These are phyloP conservation scores for Cladosporium sp. DNA, from an alignment of 2,329 filamentous ascomycete species.

Conservation along the genomic window DNA sequence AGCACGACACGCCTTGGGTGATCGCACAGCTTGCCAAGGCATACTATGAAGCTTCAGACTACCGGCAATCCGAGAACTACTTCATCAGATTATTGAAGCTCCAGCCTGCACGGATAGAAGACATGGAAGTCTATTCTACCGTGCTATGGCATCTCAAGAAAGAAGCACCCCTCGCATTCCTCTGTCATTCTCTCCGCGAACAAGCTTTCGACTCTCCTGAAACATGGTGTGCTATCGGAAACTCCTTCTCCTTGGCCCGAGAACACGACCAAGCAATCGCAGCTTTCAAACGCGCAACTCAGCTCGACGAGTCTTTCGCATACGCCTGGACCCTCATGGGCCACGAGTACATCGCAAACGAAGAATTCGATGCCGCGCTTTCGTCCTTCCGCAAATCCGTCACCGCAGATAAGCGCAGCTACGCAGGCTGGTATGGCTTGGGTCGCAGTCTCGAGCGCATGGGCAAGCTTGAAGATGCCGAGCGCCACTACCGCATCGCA, in stretches of 20 bases:
- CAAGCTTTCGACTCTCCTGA: constrained; percentile 86
- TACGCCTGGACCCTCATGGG: constrained; percentile 96
- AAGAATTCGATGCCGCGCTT: constrained; percentile 95
- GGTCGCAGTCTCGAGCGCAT: constrained; percentile 64
- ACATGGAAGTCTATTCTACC: constrained; percentile 98
- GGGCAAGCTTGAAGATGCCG: constrained; percentile 69
- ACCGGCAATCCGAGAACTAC: constrained; percentile 81
- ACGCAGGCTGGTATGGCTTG: constrained; percentile 97
- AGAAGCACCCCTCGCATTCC: constrained; percentile 86
- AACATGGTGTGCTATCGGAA: constrained; percentile 93
- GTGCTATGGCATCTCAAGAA: constrained; percentile 98
- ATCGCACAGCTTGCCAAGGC: constrained; percentile 87
- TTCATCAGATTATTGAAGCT: constrained; percentile 79
- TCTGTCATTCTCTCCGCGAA: constrained; percentile 88
- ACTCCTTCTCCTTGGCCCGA: constrained; percentile 87
- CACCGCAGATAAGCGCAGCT: constrained; percentile 82
- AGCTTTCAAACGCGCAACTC: constrained; percentile 92
- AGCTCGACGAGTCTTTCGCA: constrained; percentile 85
- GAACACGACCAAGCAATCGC: constrained; percentile 93
- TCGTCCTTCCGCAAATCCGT: constrained; percentile 85
- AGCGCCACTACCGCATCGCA: constrained; percentile 87
- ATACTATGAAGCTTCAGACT: constrained; percentile 86
- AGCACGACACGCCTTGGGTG: constrained; percentile 92
- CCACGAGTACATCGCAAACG: constrained; percentile 92
- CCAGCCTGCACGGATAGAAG: constrained; percentile 79